A percentile compares a stretch with the other conserved stretches of the same genome.
Evolutionary conservation across 176 grass and related monocot species (phyloP).

Genomic region (Canna indica): DNA sequence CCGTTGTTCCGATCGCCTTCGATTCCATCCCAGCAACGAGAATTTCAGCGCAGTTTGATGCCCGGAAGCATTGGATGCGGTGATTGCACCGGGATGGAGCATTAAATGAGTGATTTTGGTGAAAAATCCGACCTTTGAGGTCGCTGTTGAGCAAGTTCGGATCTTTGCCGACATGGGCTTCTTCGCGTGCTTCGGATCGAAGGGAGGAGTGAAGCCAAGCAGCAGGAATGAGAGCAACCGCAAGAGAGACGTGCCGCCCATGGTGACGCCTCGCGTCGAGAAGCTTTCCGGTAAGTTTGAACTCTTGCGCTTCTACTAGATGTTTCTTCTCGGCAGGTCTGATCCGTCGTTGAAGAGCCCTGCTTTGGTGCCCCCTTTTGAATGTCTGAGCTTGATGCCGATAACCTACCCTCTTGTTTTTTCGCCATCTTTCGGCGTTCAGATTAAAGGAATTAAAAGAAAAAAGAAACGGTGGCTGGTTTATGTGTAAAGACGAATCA

Average conservation of each 20-base stretch:
- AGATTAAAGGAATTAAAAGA: not conserved
- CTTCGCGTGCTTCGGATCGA: slow-evolving; percentile 5
- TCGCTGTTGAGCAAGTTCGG: not conserved
- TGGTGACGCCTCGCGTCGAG: not conserved
- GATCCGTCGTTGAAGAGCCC: not conserved
- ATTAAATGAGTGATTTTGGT: not conserved
- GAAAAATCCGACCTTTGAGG: not conserved
- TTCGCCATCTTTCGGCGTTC: not conserved
- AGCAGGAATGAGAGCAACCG: not conserved
- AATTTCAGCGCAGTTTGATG: not conserved
- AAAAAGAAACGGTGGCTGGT: not conserved
- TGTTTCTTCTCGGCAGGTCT: not conserved
- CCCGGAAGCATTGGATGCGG: not conserved
- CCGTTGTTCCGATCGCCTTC: not conserved
- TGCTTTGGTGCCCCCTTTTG: not conserved
- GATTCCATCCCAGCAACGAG: not conserved
- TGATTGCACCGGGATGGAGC: not conserved
- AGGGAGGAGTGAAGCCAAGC: not conserved
- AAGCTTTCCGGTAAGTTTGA: slow-evolving; percentile 4
- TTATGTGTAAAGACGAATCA: not conserved
- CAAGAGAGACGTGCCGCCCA: not conserved
- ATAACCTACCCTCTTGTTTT: not conserved
- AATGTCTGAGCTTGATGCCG: not conserved
- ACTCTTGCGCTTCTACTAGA: not conserved
- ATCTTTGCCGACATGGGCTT: not conserved